A percentile compares a stretch with the other conserved stretches of the same genome.
Conservation (phyloP, 1,139 yeast species). For the Nakaseomyces glabratus region DNA sequence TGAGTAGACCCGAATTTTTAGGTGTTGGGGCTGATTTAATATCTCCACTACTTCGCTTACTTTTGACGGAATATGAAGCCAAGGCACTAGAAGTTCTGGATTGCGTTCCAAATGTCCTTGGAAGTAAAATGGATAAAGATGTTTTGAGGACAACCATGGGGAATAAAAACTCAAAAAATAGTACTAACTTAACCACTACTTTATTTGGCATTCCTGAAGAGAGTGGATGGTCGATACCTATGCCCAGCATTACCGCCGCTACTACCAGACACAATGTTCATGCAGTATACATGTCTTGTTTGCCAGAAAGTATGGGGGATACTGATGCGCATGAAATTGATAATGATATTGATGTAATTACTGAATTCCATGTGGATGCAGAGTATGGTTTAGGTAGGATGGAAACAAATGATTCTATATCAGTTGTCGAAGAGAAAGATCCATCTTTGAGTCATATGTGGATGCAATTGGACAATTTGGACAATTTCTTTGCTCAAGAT, state of each 20-base stretch:
- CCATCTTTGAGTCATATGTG: constrained; percentile 88
- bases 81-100: constrained; percentile 85
- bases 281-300: constrained; percentile 84
- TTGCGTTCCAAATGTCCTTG: constrained; percentile 76
- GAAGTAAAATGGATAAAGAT: constrained; percentile 83
- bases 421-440: constrained; percentile 45
- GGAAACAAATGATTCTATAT: constrained; percentile 33
- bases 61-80: constrained; percentile 81
- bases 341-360: constrained; percentile 46
- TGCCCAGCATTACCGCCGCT: constrained; percentile 86
- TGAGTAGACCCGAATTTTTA: constrained; percentile 67
- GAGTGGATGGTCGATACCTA: constrained; percentile 96
- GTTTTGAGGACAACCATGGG: constrained; percentile 89
- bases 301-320: constrained; percentile 25
- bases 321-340: constrained; percentile 31
- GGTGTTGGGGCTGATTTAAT: constrained; percentile 94
- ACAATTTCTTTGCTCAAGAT: constrained; percentile 86
- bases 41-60: constrained; percentile 73
- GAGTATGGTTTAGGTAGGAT: constrained; percentile 25
- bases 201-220: constrained; percentile 93
- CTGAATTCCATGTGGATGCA: constrained; percentile 57
- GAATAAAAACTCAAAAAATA: constrained; percentile 64
- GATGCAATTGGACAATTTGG: constrained; percentile 92
- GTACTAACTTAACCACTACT: constrained; percentile 79
- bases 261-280: constrained; percentile 88